Evolutionary conservation across 441 rosid species (phyloP).

Genomic region (Corymbia citriodora): DNA sequence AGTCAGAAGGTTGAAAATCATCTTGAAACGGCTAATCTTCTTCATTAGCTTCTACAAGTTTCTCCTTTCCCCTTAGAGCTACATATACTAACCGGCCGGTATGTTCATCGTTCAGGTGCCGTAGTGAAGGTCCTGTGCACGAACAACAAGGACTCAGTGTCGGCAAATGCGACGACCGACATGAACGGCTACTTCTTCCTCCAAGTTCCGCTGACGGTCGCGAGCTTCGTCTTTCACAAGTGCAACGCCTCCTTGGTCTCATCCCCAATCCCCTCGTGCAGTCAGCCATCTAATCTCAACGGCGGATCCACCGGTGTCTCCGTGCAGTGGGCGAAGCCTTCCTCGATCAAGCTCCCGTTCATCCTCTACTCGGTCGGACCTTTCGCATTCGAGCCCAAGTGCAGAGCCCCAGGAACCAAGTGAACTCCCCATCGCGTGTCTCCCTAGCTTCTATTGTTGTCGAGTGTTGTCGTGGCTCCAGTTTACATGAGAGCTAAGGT

Average conservation of each 20-base stretch:
- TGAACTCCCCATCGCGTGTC: neutral
- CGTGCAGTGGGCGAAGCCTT: conserved; percentile 34
- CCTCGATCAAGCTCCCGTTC: conserved; percentile 21
- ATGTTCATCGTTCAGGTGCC: neutral
- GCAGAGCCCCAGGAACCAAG: neutral
- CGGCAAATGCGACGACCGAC: conserved; percentile 36
- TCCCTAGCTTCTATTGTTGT: neutral
- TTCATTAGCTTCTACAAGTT: neutral
- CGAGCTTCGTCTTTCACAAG: conserved; percentile 46
- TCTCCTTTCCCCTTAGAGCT: neutral
- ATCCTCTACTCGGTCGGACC: conserved; percentile 54
- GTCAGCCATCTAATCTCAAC: conserved; percentile 36
- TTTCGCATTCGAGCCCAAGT: conserved; percentile 56
- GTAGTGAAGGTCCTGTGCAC: neutral
- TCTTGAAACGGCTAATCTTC: neutral
- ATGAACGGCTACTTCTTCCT: conserved; percentile 64
- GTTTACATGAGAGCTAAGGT: neutral
- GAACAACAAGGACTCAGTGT: neutral
- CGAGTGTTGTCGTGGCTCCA: neutral
- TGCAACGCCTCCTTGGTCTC: conserved; percentile 48
- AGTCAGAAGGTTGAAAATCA: neutral
- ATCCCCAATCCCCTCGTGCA: conserved; percentile 32
- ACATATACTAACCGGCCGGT: neutral
- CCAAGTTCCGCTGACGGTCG: conserved; percentile 44
- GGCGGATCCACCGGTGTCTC: conserved; percentile 38